A percentile compares a stretch with the other conserved stretches of the same genome.
Evolutionary conservation across 805 yeast species (phyloP).

Genomic region (Metschnikowia reukaufii): DNA sequence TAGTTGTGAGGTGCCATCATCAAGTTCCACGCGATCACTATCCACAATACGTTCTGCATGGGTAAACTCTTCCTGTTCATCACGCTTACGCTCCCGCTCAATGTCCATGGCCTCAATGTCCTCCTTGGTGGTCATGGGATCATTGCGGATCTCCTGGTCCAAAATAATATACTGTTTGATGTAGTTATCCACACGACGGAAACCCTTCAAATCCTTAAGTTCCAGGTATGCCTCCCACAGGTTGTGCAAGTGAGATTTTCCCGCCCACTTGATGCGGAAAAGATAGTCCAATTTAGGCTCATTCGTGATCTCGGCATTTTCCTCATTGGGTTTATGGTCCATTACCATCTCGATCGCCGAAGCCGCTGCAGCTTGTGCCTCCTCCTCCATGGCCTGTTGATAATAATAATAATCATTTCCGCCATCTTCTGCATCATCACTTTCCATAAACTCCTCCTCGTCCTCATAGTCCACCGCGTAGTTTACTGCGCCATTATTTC

Average conservation of each 20-base stretch:
- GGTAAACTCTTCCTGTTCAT: slow-evolving; percentile 79
- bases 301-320: slow-evolving; percentile 41
- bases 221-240: slow-evolving; percentile 80
- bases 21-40: slow-evolving; percentile 68
- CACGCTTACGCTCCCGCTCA: slow-evolving; percentile 81
- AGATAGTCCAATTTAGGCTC: slow-evolving; percentile 61
- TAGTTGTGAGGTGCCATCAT: slow-evolving; percentile 63
- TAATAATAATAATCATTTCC: slow-evolving; percentile 36
- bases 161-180: slow-evolving; percentile 71
- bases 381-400: slow-evolving; percentile 32
- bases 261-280: slow-evolving; percentile 79
- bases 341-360: slow-evolving; percentile 39
- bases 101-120: slow-evolving; percentile 92
- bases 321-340: slow-evolving; percentile 40
- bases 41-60: slow-evolving; percentile 89
- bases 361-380: too few relatives aligned
- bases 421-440: slow-evolving; percentile 34
- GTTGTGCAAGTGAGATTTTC: slow-evolving; percentile 86
- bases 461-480: slow-evolving; percentile 71
- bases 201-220: slow-evolving; percentile 61
- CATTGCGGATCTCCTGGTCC: slow-evolving; percentile 75
- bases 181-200: slow-evolving; percentile 86
- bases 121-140: slow-evolving; percentile 82
- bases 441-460: slow-evolving; percentile 51
- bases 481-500: slow-evolving; percentile 68